Percentiles rank a stretch among this genome's conserved stretches.
Evolutionary conservation across 192 early-diverging fungal species (phyloP).

Genomic region (Coemansia erecta): DNA sequence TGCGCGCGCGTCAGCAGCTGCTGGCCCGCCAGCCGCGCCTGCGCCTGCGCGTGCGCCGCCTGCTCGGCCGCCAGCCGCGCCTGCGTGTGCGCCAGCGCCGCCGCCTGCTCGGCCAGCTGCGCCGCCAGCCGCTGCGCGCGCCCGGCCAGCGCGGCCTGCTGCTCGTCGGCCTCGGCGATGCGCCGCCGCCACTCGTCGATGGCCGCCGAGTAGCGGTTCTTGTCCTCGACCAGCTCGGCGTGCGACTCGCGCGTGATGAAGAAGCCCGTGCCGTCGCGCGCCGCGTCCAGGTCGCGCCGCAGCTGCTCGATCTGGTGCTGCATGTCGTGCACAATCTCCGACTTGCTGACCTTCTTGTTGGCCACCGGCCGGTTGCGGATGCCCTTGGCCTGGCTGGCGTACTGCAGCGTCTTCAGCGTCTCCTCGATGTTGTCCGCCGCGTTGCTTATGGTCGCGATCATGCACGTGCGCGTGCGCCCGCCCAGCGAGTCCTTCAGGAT

Average conservation of each 20-base stretch:
- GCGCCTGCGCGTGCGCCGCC: too few relatives aligned
- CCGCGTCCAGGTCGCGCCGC: slow-evolving; percentile 71
- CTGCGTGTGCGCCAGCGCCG: too few relatives aligned
- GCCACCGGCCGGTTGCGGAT: slow-evolving; percentile 75
- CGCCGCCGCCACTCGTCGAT: slow-evolving; percentile 40
- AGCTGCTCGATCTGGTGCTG: slow-evolving; percentile 76
- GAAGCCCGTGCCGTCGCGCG: slow-evolving; percentile 82
- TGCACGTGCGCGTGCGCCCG: slow-evolving; percentile 90
- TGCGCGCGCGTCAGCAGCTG: too few relatives aligned
- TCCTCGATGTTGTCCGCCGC: slow-evolving; percentile 66
- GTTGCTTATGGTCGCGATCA: slow-evolving; percentile 91
- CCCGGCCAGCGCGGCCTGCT: slow-evolving; percentile 16
- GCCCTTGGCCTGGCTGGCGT: slow-evolving; percentile 74
- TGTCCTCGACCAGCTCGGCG: slow-evolving; percentile 36
- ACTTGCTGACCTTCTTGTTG: slow-evolving; percentile 78
- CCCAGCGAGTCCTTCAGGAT: slow-evolving; percentile 88
- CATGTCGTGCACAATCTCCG: slow-evolving; percentile 80
- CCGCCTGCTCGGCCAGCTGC: slow-evolving; percentile 27
- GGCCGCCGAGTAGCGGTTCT: slow-evolving; percentile 11
- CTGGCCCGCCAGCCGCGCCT: too few relatives aligned
- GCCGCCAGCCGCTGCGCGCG: slow-evolving; percentile 5
- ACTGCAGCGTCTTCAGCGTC: slow-evolving; percentile 73
- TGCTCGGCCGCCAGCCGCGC: not conserved
- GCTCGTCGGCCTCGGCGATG: slow-evolving; percentile 23
- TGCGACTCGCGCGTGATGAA: slow-evolving; percentile 69